Evolutionary conservation across 2,329 filamentous ascomycete genomes (phyloP).

Genomic region (Aureobasidium sp.): DNA sequence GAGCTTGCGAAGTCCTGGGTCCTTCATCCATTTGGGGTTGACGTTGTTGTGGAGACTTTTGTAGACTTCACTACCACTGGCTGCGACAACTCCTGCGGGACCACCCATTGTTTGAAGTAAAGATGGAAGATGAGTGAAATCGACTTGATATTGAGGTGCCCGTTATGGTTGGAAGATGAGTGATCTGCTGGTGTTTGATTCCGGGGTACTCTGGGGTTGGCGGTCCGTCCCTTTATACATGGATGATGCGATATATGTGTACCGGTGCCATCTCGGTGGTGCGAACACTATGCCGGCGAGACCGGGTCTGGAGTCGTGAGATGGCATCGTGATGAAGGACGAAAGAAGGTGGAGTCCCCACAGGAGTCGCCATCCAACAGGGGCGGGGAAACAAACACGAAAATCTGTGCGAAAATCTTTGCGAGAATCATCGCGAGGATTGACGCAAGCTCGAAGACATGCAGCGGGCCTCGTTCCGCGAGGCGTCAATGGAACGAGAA

Average conservation of each 20-base stretch:
- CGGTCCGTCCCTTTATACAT: conserved; percentile 5
- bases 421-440: neutral
- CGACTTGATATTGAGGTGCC: neutral
- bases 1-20: conserved; percentile 26
- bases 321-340: neutral
- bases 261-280: neutral
- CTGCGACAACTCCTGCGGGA: conserved; percentile 11
- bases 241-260: neutral
- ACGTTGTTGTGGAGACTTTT: conserved; percentile 26
- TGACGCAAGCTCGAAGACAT: too few relatives aligned
- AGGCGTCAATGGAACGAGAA: too few relatives aligned
- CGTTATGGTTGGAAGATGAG: neutral
- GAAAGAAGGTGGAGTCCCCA: neutral
- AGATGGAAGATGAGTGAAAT: neutral
- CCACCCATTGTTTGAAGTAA: conserved; percentile 10
- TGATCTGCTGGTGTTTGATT: conserved; percentile 5
- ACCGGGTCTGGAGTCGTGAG: neutral
- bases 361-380: neutral
- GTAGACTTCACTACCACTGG: conserved; percentile 24
- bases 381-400: neutral
- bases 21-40: conserved; percentile 26
- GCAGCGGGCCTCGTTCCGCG: too few relatives aligned
- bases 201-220: conserved; percentile 7
- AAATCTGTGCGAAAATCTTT: neutral
- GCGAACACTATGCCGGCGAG: neutral